Evolutionary conservation across 2,329 filamentous ascomycete genomes (phyloP).

Genomic region (Arthrobotrys sphaeroides): DNA sequence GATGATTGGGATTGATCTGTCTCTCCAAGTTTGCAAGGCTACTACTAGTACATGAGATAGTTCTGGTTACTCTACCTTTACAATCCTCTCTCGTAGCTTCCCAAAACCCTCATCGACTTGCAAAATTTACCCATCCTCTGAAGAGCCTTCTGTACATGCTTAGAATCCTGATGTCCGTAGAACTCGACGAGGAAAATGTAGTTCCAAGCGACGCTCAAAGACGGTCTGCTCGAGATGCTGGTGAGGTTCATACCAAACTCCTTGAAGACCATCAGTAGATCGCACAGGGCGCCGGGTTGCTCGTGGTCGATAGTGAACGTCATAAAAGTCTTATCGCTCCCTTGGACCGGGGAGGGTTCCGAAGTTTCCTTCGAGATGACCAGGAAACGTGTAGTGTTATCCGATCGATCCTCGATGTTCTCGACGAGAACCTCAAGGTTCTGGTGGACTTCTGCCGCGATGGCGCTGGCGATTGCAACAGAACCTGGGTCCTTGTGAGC

Average conservation of each 20-base stretch:
- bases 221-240: constrained; percentile 87
- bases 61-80: not conserved
- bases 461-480: constrained; percentile 80
- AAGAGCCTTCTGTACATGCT: constrained; percentile 71
- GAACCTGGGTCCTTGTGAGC: constrained; percentile 69
- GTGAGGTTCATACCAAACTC: constrained; percentile 80
- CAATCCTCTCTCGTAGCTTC: constrained; percentile 54
- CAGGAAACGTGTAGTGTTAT: constrained; percentile 83
- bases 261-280: constrained; percentile 81
- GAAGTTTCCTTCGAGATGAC: constrained; percentile 65
- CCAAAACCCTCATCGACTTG: constrained; percentile 56
- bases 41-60: not conserved
- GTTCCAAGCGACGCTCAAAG: constrained; percentile 77
- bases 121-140: constrained; percentile 65
- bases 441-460: constrained; percentile 75
- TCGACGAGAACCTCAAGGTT: constrained; percentile 68
- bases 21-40: too few species aligned
- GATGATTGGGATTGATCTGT: constrained; percentile 50
- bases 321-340: constrained; percentile 65
- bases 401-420: constrained; percentile 76
- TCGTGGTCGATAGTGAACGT: constrained; percentile 84
- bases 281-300: constrained; percentile 81
- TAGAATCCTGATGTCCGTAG: constrained; percentile 70
- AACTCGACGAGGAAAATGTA: constrained; percentile 97
- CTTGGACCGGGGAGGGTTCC: constrained; percentile 12